Evolutionary conservation across 2,329 filamentous ascomycete species (phyloP), one percentile per base, ranked within the genome.

Genomic region (Aureobasidium sp.): DNA sequence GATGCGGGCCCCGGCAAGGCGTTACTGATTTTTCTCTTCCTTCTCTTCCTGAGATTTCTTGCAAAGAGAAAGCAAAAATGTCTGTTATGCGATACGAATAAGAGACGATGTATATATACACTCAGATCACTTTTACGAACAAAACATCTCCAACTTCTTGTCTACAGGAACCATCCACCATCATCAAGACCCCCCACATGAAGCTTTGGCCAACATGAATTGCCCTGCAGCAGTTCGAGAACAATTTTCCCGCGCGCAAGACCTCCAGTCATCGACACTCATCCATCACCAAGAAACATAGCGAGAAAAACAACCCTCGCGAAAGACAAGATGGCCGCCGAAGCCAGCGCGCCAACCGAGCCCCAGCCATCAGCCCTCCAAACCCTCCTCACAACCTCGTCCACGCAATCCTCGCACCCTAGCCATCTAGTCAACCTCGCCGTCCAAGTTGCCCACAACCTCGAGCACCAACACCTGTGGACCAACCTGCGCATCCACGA

Each of bases 401-500:
- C 60, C 25, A 37, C 63, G 8, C 11, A 37, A 2, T 64, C 66
- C n/a, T 45, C 48, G 8, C 63, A 68, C 61, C 60, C 66, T 44
- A 25, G 61, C 56, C 62, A 70, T 59, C 64, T 67, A 52, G 75
- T 78, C 67, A 75, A 81, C 56, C 81, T 89, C 52, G 81, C 84
- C 48, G 73, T 80, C 31, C 79, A 84, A 55, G 85, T 92, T 55
- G 78, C 84, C 59, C 82, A 87, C 72, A 91, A 92, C 72, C 83
- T 94, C 52, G 79, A 83, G 67, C 80, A 88, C 72, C 88, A 92
- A 73, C 89, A 93, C 73, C 82, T 87, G 70, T 94, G 90, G 90
- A 83, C 82, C 25, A 73, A 79, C 25, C 74, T 92, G 49, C 74
- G 80, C 53, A 70, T 84, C 22, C 81, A 87, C 72, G 17, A 45